These are phyloP conservation scores for Elsinoe batatas DNA, from an alignment of 2,329 filamentous ascomycete species.

Conservation along the genomic window DNA sequence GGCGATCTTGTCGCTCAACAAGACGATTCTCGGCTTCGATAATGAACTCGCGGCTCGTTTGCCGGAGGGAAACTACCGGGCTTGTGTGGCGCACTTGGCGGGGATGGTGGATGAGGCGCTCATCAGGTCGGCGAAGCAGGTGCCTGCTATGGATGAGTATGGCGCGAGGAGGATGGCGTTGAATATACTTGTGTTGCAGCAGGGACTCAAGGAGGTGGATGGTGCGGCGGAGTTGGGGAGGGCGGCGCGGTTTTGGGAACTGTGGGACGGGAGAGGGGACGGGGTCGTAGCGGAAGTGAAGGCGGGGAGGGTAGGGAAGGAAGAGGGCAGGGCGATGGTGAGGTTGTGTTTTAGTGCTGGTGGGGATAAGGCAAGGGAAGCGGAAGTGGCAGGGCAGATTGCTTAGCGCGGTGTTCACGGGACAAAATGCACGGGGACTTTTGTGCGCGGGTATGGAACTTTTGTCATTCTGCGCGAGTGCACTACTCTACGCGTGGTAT, in stretches of 20 bases:
- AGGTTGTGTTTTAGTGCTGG: slow-evolving; percentile 36
- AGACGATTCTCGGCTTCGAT: slow-evolving; percentile 76
- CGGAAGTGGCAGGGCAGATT: slow-evolving; percentile 58
- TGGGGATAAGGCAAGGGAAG: slow-evolving; percentile 53
- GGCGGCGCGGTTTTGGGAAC: slow-evolving; percentile 56
- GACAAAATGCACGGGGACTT: background rate
- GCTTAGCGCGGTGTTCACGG: slow-evolving; percentile 39
- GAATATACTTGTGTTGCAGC: slow-evolving; percentile 89
- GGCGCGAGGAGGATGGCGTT: slow-evolving; percentile 83
- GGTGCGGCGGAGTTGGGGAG: slow-evolving; percentile 53
- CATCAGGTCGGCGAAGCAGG: slow-evolving; percentile 56
- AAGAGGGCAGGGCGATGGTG: slow-evolving; percentile 33
- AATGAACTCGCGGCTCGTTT: slow-evolving; percentile 68
- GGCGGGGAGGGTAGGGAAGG: slow-evolving; percentile 27
- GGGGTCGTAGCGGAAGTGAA: slow-evolving; percentile 29
- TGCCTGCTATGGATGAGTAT: slow-evolving; percentile 72
- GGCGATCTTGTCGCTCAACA: slow-evolving; percentile 71
- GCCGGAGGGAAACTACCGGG: slow-evolving; percentile 55
- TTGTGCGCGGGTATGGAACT: slow-evolving; percentile 4
- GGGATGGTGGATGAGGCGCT: slow-evolving; percentile 71
- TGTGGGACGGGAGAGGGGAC: slow-evolving; percentile 51
- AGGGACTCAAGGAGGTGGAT: slow-evolving; percentile 92
- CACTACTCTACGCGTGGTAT: slow-evolving; percentile 11
- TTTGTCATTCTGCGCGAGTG: slow-evolving; percentile 9
- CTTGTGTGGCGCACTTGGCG: slow-evolving; percentile 67